phyloP scores from a whole-genome alignment of 306 rosid species.

The Albizia julibrissin region DNA sequence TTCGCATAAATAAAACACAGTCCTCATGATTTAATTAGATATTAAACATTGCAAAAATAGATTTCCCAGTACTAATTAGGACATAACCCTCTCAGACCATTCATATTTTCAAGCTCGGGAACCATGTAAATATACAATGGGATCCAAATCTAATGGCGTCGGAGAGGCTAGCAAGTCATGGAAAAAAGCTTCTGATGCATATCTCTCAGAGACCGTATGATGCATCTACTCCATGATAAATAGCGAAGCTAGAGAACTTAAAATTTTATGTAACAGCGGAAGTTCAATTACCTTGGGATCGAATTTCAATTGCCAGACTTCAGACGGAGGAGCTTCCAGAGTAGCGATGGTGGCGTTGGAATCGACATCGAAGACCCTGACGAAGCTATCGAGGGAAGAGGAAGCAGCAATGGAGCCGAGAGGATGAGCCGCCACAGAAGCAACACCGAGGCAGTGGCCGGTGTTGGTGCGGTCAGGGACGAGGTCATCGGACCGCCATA shows the following conservation, averaged over 20 bases:
- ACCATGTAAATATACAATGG: not conserved
- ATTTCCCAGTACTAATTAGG: not conserved
- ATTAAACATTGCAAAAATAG: not conserved
- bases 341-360: slow-evolving; percentile 85
- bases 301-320: slow-evolving; percentile 96
- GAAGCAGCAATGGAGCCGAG: slow-evolving; percentile 86
- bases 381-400: slow-evolving; percentile 93
- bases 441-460: slow-evolving; percentile 97
- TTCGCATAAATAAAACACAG: not conserved
- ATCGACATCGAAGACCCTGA: slow-evolving; percentile 87
- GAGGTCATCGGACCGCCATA: slow-evolving; percentile 86
- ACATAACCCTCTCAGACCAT: not conserved
- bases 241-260: not conserved
- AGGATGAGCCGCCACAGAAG: slow-evolving; percentile 91
- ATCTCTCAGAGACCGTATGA: not conserved
- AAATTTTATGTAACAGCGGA: not conserved
- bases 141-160: not conserved
- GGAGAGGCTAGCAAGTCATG: not conserved
- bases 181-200: not conserved
- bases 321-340: slow-evolving; percentile 96
- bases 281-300: slow-evolving; percentile 65
- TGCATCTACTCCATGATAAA: not conserved
- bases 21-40: not conserved
- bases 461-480: slow-evolving; percentile 70
- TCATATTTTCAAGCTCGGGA: too few relatives aligned